Base-by-base conservation (phyloP, 1,284 basidiomycete genomes). In the Ganoderma boninense region DNA sequence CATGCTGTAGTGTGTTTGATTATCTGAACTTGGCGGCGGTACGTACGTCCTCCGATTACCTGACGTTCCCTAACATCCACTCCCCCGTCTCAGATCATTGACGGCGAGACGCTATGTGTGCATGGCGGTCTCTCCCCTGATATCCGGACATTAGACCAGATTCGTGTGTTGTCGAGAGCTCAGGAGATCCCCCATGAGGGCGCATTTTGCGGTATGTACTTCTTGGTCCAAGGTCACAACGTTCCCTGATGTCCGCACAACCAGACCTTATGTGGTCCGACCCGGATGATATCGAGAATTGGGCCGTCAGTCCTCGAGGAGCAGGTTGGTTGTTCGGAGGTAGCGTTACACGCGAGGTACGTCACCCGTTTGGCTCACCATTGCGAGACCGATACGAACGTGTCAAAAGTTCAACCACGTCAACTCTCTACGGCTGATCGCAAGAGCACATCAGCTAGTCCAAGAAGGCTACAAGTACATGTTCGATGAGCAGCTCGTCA, bases 401-500 rank as follows among this genome's bases (percentile, higher is more conserved):
- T 40, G n/a, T 6, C 40, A 16, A 8, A 73, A 96, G 94, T 98
- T 98, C 86, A 97, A 96, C 77, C 95, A 97, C 79, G 90, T 96
- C 74, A 98, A 98, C 80, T 87, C 87, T 26, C 86, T 98, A 4
- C 85, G 83, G 1, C 88, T 98, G 38, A 97, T 98, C 75, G 97
- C 96, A 3, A 90, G 97, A 44, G 97, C 97, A 0, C 97, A 98
- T 80, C 97, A 98, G 79, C 90, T 98, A 11, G 97, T 98, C 1
- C 96, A 98, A 81, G 97, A 99, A 82, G 97, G 97, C 0, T 98
- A 93, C 86, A 99, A 99, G 82, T 93, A 97, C 82, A 98, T 99
- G 96, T 99, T 99, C 77, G 95, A 98, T 79, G 90, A 94, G 71
- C 86, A 91, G 68, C 92, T 99, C 44, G 97, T 99, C 0, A 99